Conservation (phyloP, 2,329 filamentous ascomycete species). For the Verticillium albo-atrum region DNA sequence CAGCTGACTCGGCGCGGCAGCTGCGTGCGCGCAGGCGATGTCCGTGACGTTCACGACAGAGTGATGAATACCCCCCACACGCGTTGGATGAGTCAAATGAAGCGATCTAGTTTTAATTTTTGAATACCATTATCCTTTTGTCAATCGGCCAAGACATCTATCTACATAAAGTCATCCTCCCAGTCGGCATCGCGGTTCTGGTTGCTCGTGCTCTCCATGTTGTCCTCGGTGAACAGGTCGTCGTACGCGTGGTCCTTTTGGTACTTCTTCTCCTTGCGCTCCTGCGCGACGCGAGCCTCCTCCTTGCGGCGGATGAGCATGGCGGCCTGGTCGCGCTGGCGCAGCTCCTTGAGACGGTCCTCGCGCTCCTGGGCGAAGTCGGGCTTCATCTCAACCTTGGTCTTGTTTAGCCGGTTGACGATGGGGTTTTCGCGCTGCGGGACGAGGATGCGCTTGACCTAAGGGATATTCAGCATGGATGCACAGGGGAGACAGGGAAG, state of each 20-base stretch:
- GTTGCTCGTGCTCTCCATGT: conserved; percentile 74
- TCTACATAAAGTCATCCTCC: conserved; percentile 90
- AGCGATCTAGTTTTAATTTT: neutral
- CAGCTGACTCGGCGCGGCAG: conserved; percentile 11
- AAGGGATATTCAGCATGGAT: neutral
- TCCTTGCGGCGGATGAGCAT: conserved; percentile 49
- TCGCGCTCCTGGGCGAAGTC: conserved; percentile 81
- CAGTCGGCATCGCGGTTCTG: conserved; percentile 75
- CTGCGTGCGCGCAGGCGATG: neutral
- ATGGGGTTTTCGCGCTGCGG: conserved; percentile 79
- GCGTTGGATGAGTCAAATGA: neutral
- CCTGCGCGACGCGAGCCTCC: conserved; percentile 67
- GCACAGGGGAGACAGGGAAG: neutral
- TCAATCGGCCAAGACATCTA: neutral
- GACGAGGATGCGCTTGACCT: conserved; percentile 80
- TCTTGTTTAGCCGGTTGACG: conserved; percentile 98
- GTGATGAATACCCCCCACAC: conserved; percentile 9
- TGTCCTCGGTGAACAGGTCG: conserved; percentile 80
- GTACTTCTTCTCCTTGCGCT: conserved; percentile 85
- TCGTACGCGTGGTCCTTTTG: conserved; percentile 99
- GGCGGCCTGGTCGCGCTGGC: conserved; percentile 64
- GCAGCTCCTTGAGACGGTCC: conserved; percentile 64
- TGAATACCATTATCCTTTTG: neutral
- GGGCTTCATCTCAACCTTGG: conserved; percentile 80
- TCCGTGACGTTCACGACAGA: neutral